phyloP scores from a whole-genome alignment of 495 filamentous ascomycete species.

The Penicillium verhagenii region DNA sequence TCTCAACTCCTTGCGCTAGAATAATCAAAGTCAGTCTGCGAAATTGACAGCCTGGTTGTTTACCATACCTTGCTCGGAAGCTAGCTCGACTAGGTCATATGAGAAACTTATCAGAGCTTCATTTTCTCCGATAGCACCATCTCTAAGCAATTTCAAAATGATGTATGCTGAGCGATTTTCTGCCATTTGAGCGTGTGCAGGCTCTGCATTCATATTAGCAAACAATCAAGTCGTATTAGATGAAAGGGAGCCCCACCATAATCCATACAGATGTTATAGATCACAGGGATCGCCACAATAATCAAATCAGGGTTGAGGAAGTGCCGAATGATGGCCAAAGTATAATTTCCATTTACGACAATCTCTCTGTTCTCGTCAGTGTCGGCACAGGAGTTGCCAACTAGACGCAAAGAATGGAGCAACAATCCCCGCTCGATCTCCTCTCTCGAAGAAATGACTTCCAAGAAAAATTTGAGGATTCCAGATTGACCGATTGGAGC shows the following conservation, averaged over 20 bases:
- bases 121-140: slow-evolving; percentile 30
- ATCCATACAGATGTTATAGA: slow-evolving; percentile 74
- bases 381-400: slow-evolving; percentile 83
- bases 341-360: slow-evolving; percentile 57
- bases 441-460: slow-evolving; percentile 44
- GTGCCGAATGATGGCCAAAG: slow-evolving; percentile 53
- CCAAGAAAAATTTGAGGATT: slow-evolving; percentile 64
- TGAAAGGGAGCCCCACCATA: slow-evolving; percentile 53
- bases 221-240: background rate
- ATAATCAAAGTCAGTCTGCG: slow-evolving; percentile 5
- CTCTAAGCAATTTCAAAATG: slow-evolving; percentile 36
- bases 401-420: slow-evolving; percentile 61
- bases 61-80: slow-evolving; percentile 41
- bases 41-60: background rate
- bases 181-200: slow-evolving; percentile 62
- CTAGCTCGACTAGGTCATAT: slow-evolving; percentile 41
- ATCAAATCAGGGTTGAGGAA: slow-evolving; percentile 50
- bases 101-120: slow-evolving; percentile 37
- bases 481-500: slow-evolving; percentile 64
- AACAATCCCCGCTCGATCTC: slow-evolving; percentile 34
- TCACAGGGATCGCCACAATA: slow-evolving; percentile 61
- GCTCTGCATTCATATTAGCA: slow-evolving; percentile 33
- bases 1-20: slow-evolving; percentile 38
- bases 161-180: slow-evolving; percentile 51
- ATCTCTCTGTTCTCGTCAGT: slow-evolving; percentile 72